phyloP scores from a whole-genome alignment of 2,329 filamentous ascomycete genomes.

The Fusarium euwallaceae region DNA sequence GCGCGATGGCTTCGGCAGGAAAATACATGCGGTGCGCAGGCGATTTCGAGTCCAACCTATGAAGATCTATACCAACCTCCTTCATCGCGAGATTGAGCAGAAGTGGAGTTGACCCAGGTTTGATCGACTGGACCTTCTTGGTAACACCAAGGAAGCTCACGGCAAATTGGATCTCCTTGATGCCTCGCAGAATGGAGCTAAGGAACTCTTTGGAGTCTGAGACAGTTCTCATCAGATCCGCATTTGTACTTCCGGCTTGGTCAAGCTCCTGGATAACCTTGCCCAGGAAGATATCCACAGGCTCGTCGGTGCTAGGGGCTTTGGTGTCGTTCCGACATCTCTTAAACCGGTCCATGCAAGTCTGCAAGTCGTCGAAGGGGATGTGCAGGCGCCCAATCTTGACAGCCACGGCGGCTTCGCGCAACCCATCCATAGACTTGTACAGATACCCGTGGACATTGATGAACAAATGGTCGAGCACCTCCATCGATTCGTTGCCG shows the following conservation, averaged over 20 bases:
- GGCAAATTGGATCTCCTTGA: constrained; percentile 96
- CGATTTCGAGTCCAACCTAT: constrained; percentile 91
- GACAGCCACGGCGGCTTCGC: constrained; percentile 89
- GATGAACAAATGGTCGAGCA: constrained; percentile 87
- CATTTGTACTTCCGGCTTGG: constrained; percentile 72
- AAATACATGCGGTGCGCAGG: constrained; percentile 99
- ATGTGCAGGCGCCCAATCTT: constrained; percentile 93
- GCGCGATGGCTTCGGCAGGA: constrained; percentile 89
- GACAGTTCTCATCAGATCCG: constrained; percentile 82
- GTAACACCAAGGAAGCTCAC: constrained; percentile 91
- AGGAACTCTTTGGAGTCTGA: constrained; percentile 94
- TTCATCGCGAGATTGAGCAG: constrained; percentile 93
- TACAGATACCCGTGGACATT: constrained; percentile 94
- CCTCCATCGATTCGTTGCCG: constrained; percentile 85
- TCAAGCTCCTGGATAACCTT: constrained; percentile 83
- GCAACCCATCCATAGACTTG: constrained; percentile 85
- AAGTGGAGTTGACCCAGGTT: constrained; percentile 76
- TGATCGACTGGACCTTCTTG: constrained; percentile 79
- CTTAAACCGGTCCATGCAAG: constrained; percentile 71
- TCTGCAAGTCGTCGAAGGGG: constrained; percentile 86
- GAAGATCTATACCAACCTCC: constrained; percentile 92
- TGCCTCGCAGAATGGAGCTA: constrained; percentile 88
- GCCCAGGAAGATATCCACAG: constrained; percentile 74
- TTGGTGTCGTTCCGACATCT: constrained; percentile 55
- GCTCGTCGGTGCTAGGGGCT: constrained; percentile 55